Base-by-base conservation (phyloP, 2,329 filamentous ascomycete species). In the Claviceps sp. region DNA sequence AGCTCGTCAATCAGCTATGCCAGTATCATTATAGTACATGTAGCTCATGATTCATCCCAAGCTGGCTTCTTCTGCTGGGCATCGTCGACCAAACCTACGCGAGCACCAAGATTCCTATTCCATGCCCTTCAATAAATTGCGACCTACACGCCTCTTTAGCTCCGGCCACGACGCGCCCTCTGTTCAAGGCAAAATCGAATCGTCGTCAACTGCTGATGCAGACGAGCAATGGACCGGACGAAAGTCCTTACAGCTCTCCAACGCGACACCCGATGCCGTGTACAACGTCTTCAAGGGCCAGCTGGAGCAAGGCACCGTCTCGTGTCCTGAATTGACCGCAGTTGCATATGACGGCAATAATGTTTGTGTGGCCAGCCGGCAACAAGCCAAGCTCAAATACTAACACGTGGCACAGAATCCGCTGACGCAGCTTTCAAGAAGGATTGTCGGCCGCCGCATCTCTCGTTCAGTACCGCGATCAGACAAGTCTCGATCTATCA, bases 251-350 rank as follows among this genome's bases (percentile, higher is more conserved):
- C 44, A 48, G 37, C 16, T 24, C 19, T 30, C 17, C 40, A 37
- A 30, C 2, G 24, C 17, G 11, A 17, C 48, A 41, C 16, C 30
- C 19, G 16, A 14, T 11, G 3, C 22, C 10, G 17, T 8, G n/a
- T 17, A 43, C 38, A 26, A 37, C 8, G 19, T 17, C n/a, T 17
- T 10, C 8, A 17, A 14, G 6, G n/a, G 47, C 24, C 44, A 47
- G 11, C 16, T n/a, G 26, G 43, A 47, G 16, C 45, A 38, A n/a
- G 47, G 48, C 47, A 50, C 48, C 14, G 30, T 44, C 3, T 56
- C 56, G 5, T 57, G 54, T 39, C 52, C 52, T 4, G 54, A 53
- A 30, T n/a, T 56, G 19, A 42, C n/a, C 14, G 50, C n/a, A 19
- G 4, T 45, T 24, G 14, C 17, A 42, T 47, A 40, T 17, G 50